Evolutionary conservation across 2,329 filamentous ascomycete genomes (phyloP).

Genomic region (Fusarium aywerte): DNA sequence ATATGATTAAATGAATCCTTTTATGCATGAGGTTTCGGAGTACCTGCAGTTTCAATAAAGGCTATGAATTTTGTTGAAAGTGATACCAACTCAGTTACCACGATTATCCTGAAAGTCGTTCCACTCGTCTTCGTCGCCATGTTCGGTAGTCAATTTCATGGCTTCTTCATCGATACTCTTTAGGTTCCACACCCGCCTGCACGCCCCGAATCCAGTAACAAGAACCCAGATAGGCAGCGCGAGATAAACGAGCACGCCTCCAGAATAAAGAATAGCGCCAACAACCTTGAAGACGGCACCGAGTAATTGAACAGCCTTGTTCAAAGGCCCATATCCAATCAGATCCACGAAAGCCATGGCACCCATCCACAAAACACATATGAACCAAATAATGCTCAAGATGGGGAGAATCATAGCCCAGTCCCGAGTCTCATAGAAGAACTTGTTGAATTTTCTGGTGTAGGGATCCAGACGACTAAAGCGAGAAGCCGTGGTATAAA

Average conservation of each 20-base stretch:
- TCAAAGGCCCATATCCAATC: conserved; percentile 3
- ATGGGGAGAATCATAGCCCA: conserved; percentile 34
- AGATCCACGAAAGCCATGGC: conserved; percentile 15
- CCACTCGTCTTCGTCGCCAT: conserved; percentile 17
- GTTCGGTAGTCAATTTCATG: conserved; percentile 13
- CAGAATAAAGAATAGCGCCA: conserved; percentile 2
- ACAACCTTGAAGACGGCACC: background rate
- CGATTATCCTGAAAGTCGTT: conserved; percentile 25
- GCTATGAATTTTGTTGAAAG: background rate
- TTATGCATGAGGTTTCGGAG: conserved; percentile 15
- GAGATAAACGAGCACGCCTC: background rate
- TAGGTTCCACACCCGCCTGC: conserved; percentile 24
- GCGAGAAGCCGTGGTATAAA: conserved; percentile 39
- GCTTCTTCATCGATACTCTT: conserved; percentile 19
- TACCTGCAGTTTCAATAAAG: conserved; percentile 17
- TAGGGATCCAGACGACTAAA: conserved; percentile 1
- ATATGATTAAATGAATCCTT: conserved; percentile 15
- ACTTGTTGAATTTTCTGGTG: conserved; percentile 6
- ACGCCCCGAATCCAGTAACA: conserved; percentile 24
- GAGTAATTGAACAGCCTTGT: conserved; percentile 1
- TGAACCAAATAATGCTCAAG: conserved; percentile 30
- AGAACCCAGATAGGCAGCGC: conserved; percentile 30
- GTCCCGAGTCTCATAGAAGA: conserved; percentile 35
- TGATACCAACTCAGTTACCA: conserved; percentile 1
- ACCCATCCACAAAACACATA: conserved; percentile 11